Evolutionary conservation across 78 protist genomes (phyloP).

Genomic region (Speleostelium caveatum): DNA sequence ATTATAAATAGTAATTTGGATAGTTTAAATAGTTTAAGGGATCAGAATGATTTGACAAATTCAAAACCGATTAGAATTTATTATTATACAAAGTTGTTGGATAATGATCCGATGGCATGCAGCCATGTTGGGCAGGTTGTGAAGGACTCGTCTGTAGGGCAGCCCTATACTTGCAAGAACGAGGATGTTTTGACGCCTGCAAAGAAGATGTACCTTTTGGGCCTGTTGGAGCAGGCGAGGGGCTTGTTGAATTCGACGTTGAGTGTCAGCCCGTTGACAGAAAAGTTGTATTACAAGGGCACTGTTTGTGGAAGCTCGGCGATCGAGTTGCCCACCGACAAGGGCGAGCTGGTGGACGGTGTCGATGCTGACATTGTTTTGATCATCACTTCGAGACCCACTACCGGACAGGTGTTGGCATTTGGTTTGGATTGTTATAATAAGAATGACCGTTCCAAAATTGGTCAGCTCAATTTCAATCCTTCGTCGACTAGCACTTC

Average conservation of each 20-base stretch:
- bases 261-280: background rate
- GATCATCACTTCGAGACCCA: slow-evolving; percentile 49
- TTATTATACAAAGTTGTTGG: slow-evolving; percentile 12
- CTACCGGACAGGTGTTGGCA: slow-evolving; percentile 39
- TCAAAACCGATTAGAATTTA: slow-evolving; percentile 9
- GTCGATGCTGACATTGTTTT: slow-evolving; percentile 39
- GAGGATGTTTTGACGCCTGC: slow-evolving; percentile 15
- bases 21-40: background rate
- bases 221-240: background rate
- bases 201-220: background rate
- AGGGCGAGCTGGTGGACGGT: background rate
- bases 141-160: too few relatives aligned
- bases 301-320: background rate
- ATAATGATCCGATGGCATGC: slow-evolving; percentile 23
- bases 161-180: background rate
- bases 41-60: background rate
- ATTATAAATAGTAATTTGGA: background rate
- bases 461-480: slow-evolving; percentile 78
- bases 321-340: background rate
- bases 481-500: slow-evolving; percentile 12
- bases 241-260: background rate
- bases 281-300: background rate
- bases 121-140: background rate
- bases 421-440: slow-evolving; percentile 37
- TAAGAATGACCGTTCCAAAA: background rate